Base-by-base conservation (phyloP, 2,329 filamentous ascomycete species). In the Claviceps monticola region DNA sequence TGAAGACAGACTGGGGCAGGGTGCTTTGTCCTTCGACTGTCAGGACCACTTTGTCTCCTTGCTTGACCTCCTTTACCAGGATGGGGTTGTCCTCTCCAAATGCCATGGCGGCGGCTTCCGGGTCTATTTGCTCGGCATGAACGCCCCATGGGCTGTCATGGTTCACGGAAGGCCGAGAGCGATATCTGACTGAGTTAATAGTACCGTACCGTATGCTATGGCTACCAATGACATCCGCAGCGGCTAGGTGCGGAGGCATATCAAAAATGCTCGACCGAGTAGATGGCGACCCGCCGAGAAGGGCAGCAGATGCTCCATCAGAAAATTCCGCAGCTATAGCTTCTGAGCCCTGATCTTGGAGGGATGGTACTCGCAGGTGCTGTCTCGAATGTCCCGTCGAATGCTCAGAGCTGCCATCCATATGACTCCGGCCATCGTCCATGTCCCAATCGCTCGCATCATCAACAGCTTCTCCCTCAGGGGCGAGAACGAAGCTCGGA, bases 1-100 rank as follows among this genome's bases (percentile, higher is more conserved):
- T 98, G 74, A 97, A 95, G 56, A 96, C 79, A 6, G 91, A 97
- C 70, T 97, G 91, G 0, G 89, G 89, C 16, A 97, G 74, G 1
- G 91, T 98, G n/a, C 88, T 95, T 70, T 94, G 89, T 41, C 91
- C 91, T 55, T 95, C 85, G 2, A 95, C 83, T 2, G 91, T 79
- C 59, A 91, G 79, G 52, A 95, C 80, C 47, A 91, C 79, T 62
- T 84, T 88, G 43, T 93, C 88, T 58, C 93, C 88, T 60, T 93
- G 86, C 64, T 94, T 86, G 13, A 95, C 78, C 66, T 90, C 86
- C 69, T 89, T 91, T 50, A 96, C 83, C n/a, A 95, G 71, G 51
- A 96, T 76, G 2, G 88, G 86, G 57, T 86, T 82, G n/a, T 52
- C 53, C 38, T 56, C 57, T 6, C 54, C 50, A 34, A 41, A 63